phyloP scores from a whole-genome alignment of 106 monocot genomes.

The Hemerocallis citrina region DNA sequence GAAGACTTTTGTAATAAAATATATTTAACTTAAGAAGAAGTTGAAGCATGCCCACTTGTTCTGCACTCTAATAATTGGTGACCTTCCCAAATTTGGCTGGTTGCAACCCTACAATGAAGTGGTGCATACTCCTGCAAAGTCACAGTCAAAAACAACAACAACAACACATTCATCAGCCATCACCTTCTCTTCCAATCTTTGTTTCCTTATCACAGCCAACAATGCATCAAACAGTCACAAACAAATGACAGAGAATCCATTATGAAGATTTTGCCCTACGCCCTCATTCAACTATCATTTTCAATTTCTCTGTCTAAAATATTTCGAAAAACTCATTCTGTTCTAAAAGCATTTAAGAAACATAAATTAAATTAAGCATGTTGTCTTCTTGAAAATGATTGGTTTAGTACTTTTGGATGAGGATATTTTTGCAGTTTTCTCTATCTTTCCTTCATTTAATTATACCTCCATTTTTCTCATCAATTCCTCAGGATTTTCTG shows the following conservation, averaged over 20 bases:
- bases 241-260: background rate
- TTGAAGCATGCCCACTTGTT: slow-evolving; percentile 14
- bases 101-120: slow-evolving; percentile 34
- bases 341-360: too few relatives aligned
- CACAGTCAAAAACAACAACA: slow-evolving; percentile 10
- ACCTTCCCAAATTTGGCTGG: slow-evolving; percentile 32
- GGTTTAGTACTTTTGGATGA: slow-evolving; percentile 3
- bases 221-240: background rate
- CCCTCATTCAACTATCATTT: background rate
- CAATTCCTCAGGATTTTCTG: slow-evolving; percentile 60
- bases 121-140: slow-evolving; percentile 45
- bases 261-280: too few relatives aligned
- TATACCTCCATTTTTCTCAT: slow-evolving; percentile 63
- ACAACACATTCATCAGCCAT: background rate
- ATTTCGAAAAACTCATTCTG: too few relatives aligned
- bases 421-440: too few relatives aligned
- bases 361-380: too few relatives aligned
- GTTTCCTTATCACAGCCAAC: too few relatives aligned
- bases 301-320: too few relatives aligned
- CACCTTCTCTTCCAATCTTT: background rate
- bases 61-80: slow-evolving; percentile 23
- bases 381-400: too few relatives aligned
- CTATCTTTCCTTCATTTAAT: background rate
- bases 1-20: too few relatives aligned
- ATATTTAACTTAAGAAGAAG: too few relatives aligned